These are phyloP conservation scores for Madurella fahalii DNA, from an alignment of 2,329 filamentous ascomycete species.

Conservation along the genomic window DNA sequence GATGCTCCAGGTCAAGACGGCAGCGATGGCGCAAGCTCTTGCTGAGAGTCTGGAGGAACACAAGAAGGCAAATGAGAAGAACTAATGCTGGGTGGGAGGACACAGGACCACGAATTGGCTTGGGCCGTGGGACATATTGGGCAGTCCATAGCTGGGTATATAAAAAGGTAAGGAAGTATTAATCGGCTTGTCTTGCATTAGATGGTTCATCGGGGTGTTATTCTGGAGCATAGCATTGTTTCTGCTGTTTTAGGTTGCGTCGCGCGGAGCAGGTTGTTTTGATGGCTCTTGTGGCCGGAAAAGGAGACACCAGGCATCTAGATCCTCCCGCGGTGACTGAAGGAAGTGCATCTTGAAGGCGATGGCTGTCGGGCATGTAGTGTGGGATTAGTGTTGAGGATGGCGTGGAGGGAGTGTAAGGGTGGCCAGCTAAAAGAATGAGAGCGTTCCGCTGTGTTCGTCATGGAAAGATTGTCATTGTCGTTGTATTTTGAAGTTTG, in stretches of 20 bases:
- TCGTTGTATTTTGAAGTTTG: neutral
- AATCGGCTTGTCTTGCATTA: conserved; percentile 22
- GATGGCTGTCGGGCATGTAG: neutral
- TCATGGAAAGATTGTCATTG: neutral
- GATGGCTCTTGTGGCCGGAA: conserved; percentile 4
- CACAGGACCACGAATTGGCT: neutral
- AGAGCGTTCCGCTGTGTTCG: neutral
- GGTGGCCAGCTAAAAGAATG: neutral
- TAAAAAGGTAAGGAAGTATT: conserved; percentile 18
- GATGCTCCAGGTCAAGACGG: conserved; percentile 67
- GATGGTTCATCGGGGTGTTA: conserved; percentile 17
- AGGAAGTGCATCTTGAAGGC: neutral
- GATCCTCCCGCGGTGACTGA: neutral
- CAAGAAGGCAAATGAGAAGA: conserved; percentile 52
- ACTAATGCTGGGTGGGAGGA: conserved; percentile 29
- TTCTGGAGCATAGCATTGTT: conserved; percentile 17
- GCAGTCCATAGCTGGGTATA: conserved; percentile 12
- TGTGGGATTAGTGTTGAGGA: neutral
- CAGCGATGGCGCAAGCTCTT: conserved; percentile 52
- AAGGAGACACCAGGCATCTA: conserved; percentile 2
- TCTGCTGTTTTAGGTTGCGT: neutral
- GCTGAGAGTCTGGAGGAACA: conserved; percentile 49
- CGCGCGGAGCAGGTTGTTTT: conserved; percentile 5
- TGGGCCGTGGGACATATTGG: neutral
- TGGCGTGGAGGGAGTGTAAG: neutral